These are phyloP conservation scores for Teratosphaeria viscida DNA, from an alignment of 2,329 filamentous ascomycete species.

Conservation along the genomic window DNA sequence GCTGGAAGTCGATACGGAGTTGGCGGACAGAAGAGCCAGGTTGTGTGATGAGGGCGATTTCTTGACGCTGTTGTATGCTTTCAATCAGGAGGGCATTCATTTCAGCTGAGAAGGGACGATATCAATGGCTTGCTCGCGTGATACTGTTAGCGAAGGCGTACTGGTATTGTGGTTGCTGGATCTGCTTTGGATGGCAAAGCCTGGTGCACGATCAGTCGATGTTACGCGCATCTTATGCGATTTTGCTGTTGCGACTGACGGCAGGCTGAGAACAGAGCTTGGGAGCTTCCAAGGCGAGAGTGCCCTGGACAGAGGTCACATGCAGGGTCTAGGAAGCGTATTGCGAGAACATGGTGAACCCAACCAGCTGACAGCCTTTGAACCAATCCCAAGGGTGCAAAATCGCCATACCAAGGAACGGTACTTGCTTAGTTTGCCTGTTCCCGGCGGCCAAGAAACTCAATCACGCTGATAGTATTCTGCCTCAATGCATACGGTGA, in stretches of 20 bases:
- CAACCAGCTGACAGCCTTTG: too few species aligned
- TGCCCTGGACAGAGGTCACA: too few species aligned
- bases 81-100: conserved; percentile 88
- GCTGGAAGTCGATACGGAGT: conserved; percentile 65
- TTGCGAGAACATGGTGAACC: too few species aligned
- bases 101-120: conserved; percentile 38
- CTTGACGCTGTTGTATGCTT: conserved; percentile 66
- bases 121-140: background rate
- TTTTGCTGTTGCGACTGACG: too few species aligned
- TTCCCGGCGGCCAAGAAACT: background rate
- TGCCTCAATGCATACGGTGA: background rate
- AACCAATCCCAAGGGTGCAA: background rate
- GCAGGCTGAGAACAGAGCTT: too few species aligned
- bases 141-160: background rate
- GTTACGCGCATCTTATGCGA: too few species aligned
- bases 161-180: background rate
- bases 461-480: background rate
- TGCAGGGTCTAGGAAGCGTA: too few species aligned
- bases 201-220: too few species aligned
- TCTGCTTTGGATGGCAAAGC: too few species aligned
- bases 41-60: conserved; percentile 93
- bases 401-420: background rate
- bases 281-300: too few species aligned
- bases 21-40: conserved; percentile 71
- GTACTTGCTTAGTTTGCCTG: background rate